Conservation (phyloP, 2,329 filamentous ascomycete genomes). For the Huntiella moniliformis region DNA sequence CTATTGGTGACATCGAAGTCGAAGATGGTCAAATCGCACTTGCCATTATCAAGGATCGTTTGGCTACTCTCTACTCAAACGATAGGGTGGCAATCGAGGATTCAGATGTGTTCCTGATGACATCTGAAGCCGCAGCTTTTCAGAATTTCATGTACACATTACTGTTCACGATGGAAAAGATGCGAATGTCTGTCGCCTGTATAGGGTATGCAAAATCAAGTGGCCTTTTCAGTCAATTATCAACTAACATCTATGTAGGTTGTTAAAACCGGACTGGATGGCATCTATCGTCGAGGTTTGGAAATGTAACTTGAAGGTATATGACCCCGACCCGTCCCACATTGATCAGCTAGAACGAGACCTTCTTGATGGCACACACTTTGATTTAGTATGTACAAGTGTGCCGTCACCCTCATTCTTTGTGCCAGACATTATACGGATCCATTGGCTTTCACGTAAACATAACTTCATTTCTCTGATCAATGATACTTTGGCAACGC, state of each 20-base stretch:
- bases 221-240: background rate
- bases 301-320: constrained; percentile 28
- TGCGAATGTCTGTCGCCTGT: background rate
- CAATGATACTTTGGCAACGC: constrained; percentile 30
- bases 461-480: constrained; percentile 26
- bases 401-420: constrained; percentile 20
- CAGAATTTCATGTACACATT: constrained; percentile 17
- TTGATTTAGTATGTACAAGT: constrained; percentile 31
- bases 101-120: constrained; percentile 32
- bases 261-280: too few relatives aligned
- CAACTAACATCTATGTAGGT: too few relatives aligned
- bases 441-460: constrained; percentile 23
- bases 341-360: constrained; percentile 27
- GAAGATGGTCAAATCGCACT: background rate
- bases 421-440: constrained; percentile 18
- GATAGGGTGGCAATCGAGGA: constrained; percentile 1
- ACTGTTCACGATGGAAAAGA: background rate
- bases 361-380: constrained; percentile 22
- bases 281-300: too few relatives aligned
- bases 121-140: constrained; percentile 35
- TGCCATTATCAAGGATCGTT: constrained; percentile 2
- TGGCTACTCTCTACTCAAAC: constrained; percentile 3
- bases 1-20: constrained; percentile 1
- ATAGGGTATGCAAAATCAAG: constrained; percentile 1
- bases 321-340: constrained; percentile 21